Evolutionary conservation across 2,329 filamentous ascomycete species (phyloP).

Genomic region (Claviceps sp.): DNA sequence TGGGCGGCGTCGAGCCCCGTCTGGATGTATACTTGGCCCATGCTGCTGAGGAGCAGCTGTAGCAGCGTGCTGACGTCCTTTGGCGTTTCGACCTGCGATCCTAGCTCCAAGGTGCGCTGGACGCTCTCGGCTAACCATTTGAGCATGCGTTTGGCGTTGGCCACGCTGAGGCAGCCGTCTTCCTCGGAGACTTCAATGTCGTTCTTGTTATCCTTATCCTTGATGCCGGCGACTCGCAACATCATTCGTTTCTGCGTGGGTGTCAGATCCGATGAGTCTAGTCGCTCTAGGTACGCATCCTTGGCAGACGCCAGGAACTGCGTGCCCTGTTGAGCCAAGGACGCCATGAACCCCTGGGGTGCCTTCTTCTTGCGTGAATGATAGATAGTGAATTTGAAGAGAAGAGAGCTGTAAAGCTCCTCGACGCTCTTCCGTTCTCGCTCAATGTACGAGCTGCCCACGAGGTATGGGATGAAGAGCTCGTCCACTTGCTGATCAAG

Average conservation of each 20-base stretch:
- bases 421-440: conserved; percentile 57
- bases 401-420: conserved; percentile 74
- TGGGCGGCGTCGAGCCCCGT: conserved; percentile 54
- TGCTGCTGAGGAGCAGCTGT: conserved; percentile 68
- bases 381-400: conserved; percentile 96
- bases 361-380: conserved; percentile 80
- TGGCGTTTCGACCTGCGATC: conserved; percentile 72
- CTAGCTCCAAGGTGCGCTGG: conserved; percentile 80
- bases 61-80: conserved; percentile 84
- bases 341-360: conserved; percentile 83
- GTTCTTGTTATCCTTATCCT: conserved; percentile 61
- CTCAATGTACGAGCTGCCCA: conserved; percentile 58
- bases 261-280: conserved; percentile 81
- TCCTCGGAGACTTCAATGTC: conserved; percentile 86
- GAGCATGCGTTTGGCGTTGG: conserved; percentile 94
- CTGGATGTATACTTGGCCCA: conserved; percentile 71
- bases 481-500: conserved; percentile 65
- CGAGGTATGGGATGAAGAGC: conserved; percentile 57
- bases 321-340: conserved; percentile 76
- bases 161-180: conserved; percentile 68
- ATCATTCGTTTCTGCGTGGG: conserved; percentile 83
- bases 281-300: conserved; percentile 77
- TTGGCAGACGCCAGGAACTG: conserved; percentile 79
- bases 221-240: conserved; percentile 73
- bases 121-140: conserved; percentile 96